These are phyloP conservation scores for Chrysanthemum makinoi DNA, from an alignment of 129 eudicot species.

Conservation along the genomic window DNA sequence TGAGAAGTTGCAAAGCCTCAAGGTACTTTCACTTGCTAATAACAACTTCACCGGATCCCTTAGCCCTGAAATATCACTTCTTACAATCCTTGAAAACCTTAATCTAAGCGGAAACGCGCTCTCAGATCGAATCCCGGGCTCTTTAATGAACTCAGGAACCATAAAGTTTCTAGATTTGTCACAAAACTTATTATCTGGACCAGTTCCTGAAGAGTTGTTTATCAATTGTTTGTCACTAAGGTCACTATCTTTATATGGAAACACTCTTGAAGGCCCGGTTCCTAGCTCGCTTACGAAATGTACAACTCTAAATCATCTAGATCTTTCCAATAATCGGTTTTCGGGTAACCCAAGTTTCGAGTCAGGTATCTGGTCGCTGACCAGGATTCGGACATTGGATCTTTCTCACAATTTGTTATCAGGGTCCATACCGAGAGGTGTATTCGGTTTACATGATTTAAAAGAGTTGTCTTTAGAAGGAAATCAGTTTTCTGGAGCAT, in stretches of 20 bases:
- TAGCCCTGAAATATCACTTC: slow-evolving; percentile 40
- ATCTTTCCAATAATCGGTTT: slow-evolving; percentile 67
- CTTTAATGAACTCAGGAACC: slow-evolving; percentile 32
- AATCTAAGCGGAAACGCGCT: slow-evolving; percentile 63
- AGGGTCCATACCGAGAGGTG: slow-evolving; percentile 64
- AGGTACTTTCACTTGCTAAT: slow-evolving; percentile 60
- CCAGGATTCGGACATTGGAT: slow-evolving; percentile 74
- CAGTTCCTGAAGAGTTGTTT: slow-evolving; percentile 53
- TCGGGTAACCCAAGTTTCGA: slow-evolving; percentile 58
- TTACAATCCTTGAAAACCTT: slow-evolving; percentile 47
- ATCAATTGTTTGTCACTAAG: slow-evolving; percentile 48
- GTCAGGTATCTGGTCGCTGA: slow-evolving; percentile 49
- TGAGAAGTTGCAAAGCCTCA: slow-evolving; percentile 56
- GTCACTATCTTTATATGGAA: slow-evolving; percentile 60
- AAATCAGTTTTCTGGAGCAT: slow-evolving; percentile 63
- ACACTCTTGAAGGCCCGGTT: slow-evolving; percentile 69
- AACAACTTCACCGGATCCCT: slow-evolving; percentile 69
- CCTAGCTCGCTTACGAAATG: slow-evolving; percentile 61
- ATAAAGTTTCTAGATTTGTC: slow-evolving; percentile 79
- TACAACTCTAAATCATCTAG: slow-evolving; percentile 48
- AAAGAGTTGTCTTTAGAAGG: slow-evolving; percentile 60
- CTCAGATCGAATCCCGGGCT: slow-evolving; percentile 46
- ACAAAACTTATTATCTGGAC: slow-evolving; percentile 61
- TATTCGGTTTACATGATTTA: slow-evolving; percentile 54
- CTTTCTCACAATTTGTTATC: slow-evolving; percentile 63